Evolutionary conservation across 805 yeast species (phyloP).

Genomic region (Candida ortonii): DNA sequence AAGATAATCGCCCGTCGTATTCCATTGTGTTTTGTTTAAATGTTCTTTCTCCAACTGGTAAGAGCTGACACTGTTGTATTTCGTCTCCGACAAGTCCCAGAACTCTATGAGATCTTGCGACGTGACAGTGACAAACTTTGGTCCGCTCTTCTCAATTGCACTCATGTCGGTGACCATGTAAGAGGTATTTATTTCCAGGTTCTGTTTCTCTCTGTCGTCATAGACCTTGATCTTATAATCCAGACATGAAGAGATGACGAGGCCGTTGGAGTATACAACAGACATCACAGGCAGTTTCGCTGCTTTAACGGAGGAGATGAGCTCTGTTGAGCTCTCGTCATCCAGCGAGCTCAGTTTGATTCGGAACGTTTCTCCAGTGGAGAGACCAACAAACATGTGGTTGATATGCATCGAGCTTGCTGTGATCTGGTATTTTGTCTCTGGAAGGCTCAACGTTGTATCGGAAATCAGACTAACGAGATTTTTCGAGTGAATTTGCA

Average conservation of each 20-base stretch:
- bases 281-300: conserved; percentile 21
- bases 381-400: conserved; percentile 23
- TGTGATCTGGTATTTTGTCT: conserved; percentile 13
- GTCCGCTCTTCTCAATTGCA: conserved; percentile 7
- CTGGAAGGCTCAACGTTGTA: conserved; percentile 9
- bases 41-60: conserved; percentile 24
- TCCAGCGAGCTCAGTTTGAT: conserved; percentile 13
- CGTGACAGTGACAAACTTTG: conserved; percentile 16
- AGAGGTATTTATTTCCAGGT: conserved; percentile 5
- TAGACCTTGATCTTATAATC: conserved; percentile 12
- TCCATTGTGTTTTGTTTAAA: conserved; percentile 18
- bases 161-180: conserved; percentile 13
- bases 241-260: conserved; percentile 8
- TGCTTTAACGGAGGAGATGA: conserved; percentile 4
- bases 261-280: conserved; percentile 13
- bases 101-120: conserved; percentile 21
- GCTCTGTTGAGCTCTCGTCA: conserved; percentile 10
- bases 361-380: conserved; percentile 21
- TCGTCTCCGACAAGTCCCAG: conserved; percentile 36
- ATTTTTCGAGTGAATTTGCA: conserved; percentile 22
- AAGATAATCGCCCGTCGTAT: conserved; percentile 6
- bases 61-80: conserved; percentile 24
- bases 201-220: conserved; percentile 4
- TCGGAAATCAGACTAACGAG: conserved; percentile 20
- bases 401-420: conserved; percentile 20